A percentile compares a stretch with the other conserved stretches of the same genome.
Conservation (phyloP, 805 yeast species). For the Sungouiella thailandica region DNA sequence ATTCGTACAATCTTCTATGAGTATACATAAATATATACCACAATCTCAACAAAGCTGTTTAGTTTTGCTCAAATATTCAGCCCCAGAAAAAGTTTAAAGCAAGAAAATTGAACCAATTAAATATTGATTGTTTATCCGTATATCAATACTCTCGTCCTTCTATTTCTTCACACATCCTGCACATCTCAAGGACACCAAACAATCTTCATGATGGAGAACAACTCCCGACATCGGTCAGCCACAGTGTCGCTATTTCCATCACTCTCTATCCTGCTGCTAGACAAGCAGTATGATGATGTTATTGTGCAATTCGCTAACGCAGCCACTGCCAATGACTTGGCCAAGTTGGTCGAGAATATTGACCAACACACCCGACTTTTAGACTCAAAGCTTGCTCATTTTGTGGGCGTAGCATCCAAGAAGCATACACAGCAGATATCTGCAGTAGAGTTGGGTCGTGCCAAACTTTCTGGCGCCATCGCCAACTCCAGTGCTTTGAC, state of each 20-base stretch:
- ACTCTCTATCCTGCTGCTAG: conserved; percentile 6
- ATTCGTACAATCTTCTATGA: no score
- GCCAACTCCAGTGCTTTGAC: conserved; percentile 52
- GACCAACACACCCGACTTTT: conserved; percentile 21
- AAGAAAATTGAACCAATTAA: no score
- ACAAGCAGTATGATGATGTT: conserved; percentile 4
- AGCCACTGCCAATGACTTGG: conserved; percentile 25
- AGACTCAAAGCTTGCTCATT: conserved; percentile 24
- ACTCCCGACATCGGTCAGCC: conserved; percentile 3
- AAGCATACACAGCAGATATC: conserved; percentile 35
- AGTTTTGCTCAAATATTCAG: no score
- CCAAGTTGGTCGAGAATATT: conserved; percentile 21
- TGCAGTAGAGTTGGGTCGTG: conserved; percentile 55
- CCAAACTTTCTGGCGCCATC: conserved; percentile 59
- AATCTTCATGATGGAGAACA: no score
- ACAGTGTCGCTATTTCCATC: conserved; percentile 9
- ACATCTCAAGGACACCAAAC: no score
- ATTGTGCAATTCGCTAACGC: conserved; percentile 17
- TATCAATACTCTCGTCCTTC: no score
- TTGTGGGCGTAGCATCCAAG: conserved; percentile 19
- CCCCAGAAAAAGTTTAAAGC: no score
- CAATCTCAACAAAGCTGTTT: no score
- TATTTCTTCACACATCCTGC: no score
- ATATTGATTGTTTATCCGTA: no score
- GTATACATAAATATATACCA: no score